These are phyloP conservation scores for Mycena citricolor DNA, from an alignment of 1,284 basidiomycete species.

Conservation along the genomic window DNA sequence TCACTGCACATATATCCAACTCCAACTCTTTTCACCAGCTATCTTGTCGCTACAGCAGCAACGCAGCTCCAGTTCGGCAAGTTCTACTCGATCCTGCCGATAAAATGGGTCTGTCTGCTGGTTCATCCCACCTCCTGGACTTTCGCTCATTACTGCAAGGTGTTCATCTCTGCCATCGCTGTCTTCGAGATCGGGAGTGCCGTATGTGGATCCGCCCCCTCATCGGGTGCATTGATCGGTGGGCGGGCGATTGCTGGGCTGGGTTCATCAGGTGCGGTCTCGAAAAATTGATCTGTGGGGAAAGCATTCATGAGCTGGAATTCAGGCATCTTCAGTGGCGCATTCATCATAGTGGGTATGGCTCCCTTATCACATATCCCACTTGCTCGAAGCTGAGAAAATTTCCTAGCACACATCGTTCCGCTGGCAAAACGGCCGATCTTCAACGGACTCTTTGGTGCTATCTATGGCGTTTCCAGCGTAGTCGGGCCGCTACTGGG, in stretches of 20 bases:
- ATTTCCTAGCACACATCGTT: conserved; percentile 8
- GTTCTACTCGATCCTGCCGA: conserved; percentile 7
- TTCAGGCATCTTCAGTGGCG: conserved; percentile 10
- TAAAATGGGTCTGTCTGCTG: too few relatives aligned
- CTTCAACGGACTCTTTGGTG: conserved; percentile 9
- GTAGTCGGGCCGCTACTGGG: conserved; percentile 14
- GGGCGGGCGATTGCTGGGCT: conserved; percentile 16
- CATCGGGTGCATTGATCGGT: conserved; percentile 6
- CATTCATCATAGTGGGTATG: conserved; percentile 10
- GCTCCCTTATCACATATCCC: too few relatives aligned
- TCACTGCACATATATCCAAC: too few relatives aligned
- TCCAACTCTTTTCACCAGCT: neutral
- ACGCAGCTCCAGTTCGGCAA: conserved; percentile 8
- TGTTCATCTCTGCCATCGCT: conserved; percentile 8
- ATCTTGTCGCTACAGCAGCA: conserved; percentile 4
- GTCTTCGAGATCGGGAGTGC: conserved; percentile 15
- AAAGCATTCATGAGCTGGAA: too few relatives aligned
- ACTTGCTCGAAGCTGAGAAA: too few relatives aligned
- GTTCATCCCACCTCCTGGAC: too few relatives aligned
- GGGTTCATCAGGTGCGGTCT: conserved; percentile 12
- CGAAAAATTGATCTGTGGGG: too few relatives aligned
- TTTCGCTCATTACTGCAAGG: conserved; percentile 6
- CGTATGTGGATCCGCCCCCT: conserved; percentile 11
- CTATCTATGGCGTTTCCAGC: conserved; percentile 9
- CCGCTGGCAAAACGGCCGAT: conserved; percentile 7